phyloP scores from a whole-genome alignment of 192 early-diverging fungal genomes.

The Umbelopsis sp. region DNA sequence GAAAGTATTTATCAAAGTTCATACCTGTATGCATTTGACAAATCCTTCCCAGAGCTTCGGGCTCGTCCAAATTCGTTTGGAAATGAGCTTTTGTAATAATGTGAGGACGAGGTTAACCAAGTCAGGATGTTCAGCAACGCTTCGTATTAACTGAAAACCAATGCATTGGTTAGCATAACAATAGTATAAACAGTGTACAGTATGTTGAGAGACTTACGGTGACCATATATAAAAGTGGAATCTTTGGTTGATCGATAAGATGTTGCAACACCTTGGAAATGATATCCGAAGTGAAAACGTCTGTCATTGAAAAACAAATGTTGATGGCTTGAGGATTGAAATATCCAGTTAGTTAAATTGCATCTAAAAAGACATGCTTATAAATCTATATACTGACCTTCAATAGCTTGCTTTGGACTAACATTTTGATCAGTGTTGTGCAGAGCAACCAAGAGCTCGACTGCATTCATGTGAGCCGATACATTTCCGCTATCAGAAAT shows the following conservation, averaged over 20 bases:
- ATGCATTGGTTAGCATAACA: background rate
- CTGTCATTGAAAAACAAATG: slow-evolving; percentile 69
- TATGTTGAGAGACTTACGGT: slow-evolving; percentile 48
- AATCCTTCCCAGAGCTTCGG: slow-evolving; percentile 79
- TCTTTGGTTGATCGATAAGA: slow-evolving; percentile 63
- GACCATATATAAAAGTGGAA: slow-evolving; percentile 76
- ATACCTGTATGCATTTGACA: slow-evolving; percentile 61
- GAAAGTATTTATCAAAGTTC: background rate
- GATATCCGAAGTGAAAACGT: slow-evolving; percentile 69
- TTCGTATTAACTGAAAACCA: slow-evolving; percentile 49
- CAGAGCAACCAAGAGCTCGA: slow-evolving; percentile 68
- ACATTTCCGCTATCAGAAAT: slow-evolving; percentile 44
- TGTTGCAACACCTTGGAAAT: slow-evolving; percentile 70
- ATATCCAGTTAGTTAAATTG: background rate
- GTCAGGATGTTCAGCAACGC: slow-evolving; percentile 63
- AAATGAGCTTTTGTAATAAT: slow-evolving; percentile 61
- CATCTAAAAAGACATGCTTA: background rate
- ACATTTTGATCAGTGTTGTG: slow-evolving; percentile 72
- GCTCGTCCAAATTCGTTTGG: slow-evolving; percentile 68
- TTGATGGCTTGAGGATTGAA: slow-evolving; percentile 54
- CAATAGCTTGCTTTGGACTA: slow-evolving; percentile 60
- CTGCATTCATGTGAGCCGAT: slow-evolving; percentile 51
- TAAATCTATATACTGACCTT: slow-evolving; percentile 52
- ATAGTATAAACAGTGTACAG: background rate
- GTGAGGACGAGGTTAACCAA: slow-evolving; percentile 58